phyloP scores from a whole-genome alignment of 345 rosid species.

The Arabis hirsuta region DNA sequence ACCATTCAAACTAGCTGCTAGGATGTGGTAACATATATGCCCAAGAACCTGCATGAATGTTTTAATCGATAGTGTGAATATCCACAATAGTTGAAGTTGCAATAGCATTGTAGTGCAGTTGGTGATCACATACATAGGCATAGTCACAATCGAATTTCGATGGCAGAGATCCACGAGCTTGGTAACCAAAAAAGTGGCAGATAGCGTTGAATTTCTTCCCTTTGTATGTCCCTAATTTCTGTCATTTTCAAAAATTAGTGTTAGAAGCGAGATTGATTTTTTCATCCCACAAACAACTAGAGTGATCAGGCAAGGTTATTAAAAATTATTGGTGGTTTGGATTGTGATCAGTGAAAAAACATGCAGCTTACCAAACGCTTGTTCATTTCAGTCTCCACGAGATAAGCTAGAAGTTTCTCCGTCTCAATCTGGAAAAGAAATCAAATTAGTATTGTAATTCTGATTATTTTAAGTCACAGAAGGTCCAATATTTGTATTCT shows the following conservation, averaged over 20 bases:
- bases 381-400: constrained; percentile 91
- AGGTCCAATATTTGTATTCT: constrained; percentile 8
- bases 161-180: constrained; percentile 97
- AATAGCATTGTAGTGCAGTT: constrained; percentile 26
- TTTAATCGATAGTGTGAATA: constrained; percentile 4
- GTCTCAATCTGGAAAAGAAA: constrained; percentile 76
- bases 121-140: constrained; percentile 69
- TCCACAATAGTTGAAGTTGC: not conserved
- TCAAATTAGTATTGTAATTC: constrained; percentile 35
- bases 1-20: constrained; percentile 93
- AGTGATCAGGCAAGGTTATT: not conserved
- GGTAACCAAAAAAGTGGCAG: constrained; percentile 98
- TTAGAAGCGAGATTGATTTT: not conserved
- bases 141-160: constrained; percentile 97
- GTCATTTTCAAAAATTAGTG: constrained; percentile 39
- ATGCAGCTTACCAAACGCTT: constrained; percentile 63
- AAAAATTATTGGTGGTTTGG: not conserved
- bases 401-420: constrained; percentile 93
- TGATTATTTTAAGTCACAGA: not conserved
- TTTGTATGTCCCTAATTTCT: constrained; percentile 85
- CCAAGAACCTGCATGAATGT: constrained; percentile 73
- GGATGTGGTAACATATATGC: constrained; percentile 85
- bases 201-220: constrained; percentile 95
- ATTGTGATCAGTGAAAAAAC: not conserved
- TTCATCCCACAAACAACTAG: not conserved